Percentiles rank a stretch among this genome's conserved stretches.
Evolutionary conservation across 805 yeast genomes (phyloP).

Genomic region (Yarrowia bubula): DNA sequence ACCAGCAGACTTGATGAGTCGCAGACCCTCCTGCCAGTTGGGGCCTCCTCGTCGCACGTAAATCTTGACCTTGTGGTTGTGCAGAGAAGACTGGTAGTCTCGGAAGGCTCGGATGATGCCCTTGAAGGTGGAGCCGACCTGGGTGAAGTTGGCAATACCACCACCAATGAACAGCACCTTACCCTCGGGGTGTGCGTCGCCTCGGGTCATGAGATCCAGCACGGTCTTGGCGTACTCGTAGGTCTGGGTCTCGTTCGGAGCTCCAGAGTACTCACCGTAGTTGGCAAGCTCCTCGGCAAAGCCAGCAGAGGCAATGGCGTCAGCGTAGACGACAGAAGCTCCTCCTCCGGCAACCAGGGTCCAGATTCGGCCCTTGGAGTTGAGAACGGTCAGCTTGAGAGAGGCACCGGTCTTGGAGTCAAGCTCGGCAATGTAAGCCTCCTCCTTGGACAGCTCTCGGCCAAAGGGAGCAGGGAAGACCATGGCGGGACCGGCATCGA

Average conservation of each 20-base stretch:
- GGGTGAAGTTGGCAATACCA: slow-evolving; percentile 50
- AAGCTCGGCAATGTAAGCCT: slow-evolving; percentile 49
- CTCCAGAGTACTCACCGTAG: slow-evolving; percentile 51
- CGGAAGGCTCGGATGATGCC: slow-evolving; percentile 51
- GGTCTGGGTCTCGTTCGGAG: slow-evolving; percentile 49
- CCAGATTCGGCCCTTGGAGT: slow-evolving; percentile 48
- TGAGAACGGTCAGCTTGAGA: slow-evolving; percentile 45
- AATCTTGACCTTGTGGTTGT: slow-evolving; percentile 44
- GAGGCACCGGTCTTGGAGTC: slow-evolving; percentile 51
- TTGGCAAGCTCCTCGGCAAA: slow-evolving; percentile 47
- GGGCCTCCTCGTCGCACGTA: slow-evolving; percentile 50
- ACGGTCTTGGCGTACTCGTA: slow-evolving; percentile 50
- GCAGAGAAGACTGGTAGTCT: slow-evolving; percentile 42
- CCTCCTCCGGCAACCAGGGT: slow-evolving; percentile 51
- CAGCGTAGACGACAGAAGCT: slow-evolving; percentile 50
- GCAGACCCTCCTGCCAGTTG: slow-evolving; percentile 50
- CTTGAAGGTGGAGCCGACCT: slow-evolving; percentile 49
- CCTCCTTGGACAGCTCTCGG: slow-evolving; percentile 46
- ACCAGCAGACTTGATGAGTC: slow-evolving; percentile 46
- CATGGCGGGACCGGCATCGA: slow-evolving; percentile 51
- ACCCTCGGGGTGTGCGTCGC: slow-evolving; percentile 40
- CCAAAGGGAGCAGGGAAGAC: slow-evolving; percentile 51
- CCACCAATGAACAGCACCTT: slow-evolving; percentile 49
- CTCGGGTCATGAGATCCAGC: slow-evolving; percentile 47
- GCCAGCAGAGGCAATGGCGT: slow-evolving; percentile 49